phyloP scores from a whole-genome alignment of 345 rosid genomes.

The Rhizophora apiculata region DNA sequence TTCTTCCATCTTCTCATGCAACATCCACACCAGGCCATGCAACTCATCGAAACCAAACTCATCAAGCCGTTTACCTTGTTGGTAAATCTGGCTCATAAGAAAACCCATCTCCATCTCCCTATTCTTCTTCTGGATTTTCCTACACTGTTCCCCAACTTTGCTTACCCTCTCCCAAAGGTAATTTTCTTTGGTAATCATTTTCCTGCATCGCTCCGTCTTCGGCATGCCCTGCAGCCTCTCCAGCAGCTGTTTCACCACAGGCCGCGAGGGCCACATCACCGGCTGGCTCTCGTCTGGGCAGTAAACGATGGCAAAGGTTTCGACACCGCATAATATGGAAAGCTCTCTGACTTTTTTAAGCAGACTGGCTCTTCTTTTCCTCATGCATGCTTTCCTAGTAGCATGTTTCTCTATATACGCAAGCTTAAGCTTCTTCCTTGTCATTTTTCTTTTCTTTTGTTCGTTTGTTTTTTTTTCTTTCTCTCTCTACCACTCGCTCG shows the following conservation, averaged over 20 bases:
- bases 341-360: background rate
- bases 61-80: constrained; percentile 10
- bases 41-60: constrained; percentile 10
- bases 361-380: background rate
- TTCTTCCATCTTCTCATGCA: constrained; percentile 27
- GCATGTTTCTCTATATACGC: background rate
- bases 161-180: background rate
- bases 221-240: background rate
- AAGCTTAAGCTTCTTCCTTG: background rate
- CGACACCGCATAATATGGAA: background rate
- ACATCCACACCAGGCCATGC: constrained; percentile 17
- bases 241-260: background rate
- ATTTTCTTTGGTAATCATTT: background rate
- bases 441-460: constrained; percentile 12
- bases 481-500: no score
- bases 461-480: no score
- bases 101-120: background rate
- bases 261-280: background rate
- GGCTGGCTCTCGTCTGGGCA: background rate
- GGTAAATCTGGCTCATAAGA: background rate
- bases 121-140: background rate
- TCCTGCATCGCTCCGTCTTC: background rate
- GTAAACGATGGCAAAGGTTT: background rate
- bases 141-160: background rate
- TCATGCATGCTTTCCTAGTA: background rate